phyloP scores from a whole-genome alignment of 495 filamentous ascomycete genomes.

The Penicillium waksmanii region DNA sequence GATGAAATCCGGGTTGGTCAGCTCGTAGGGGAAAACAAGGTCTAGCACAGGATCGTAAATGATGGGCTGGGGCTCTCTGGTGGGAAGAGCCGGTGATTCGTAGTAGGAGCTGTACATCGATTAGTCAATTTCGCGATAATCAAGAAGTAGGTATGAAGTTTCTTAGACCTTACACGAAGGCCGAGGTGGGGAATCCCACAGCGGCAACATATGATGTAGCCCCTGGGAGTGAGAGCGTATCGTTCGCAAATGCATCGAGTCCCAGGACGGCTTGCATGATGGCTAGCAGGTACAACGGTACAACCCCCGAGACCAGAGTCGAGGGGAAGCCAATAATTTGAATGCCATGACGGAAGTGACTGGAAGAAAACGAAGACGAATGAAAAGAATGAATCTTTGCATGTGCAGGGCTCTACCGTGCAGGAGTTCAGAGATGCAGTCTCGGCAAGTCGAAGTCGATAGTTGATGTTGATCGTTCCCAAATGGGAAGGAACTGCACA shows the following conservation, averaged over 20 bases:
- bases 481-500: not conserved
- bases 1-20: constrained; percentile 58
- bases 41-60: constrained; percentile 60
- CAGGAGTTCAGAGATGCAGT: too few relatives aligned
- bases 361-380: too few relatives aligned
- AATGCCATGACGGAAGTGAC: not conserved
- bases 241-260: not conserved
- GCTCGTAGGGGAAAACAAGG: constrained; percentile 57
- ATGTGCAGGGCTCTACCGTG: too few relatives aligned
- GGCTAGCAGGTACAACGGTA: not conserved
- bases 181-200: constrained; percentile 56
- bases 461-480: not conserved
- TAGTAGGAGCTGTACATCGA: constrained; percentile 43
- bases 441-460: too few relatives aligned
- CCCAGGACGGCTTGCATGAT: constrained; percentile 22
- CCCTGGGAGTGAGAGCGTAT: constrained; percentile 32
- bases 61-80: constrained; percentile 60
- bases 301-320: not conserved
- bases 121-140: constrained; percentile 1
- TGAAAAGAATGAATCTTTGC: too few relatives aligned
- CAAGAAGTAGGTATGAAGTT: not conserved
- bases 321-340: not conserved
- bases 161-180: constrained; percentile 42
- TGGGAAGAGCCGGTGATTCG: constrained; percentile 53
- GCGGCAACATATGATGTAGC: constrained; percentile 52